Base-by-base conservation (phyloP, 2,329 filamentous ascomycete species). In the Botrytis porri region DNA sequence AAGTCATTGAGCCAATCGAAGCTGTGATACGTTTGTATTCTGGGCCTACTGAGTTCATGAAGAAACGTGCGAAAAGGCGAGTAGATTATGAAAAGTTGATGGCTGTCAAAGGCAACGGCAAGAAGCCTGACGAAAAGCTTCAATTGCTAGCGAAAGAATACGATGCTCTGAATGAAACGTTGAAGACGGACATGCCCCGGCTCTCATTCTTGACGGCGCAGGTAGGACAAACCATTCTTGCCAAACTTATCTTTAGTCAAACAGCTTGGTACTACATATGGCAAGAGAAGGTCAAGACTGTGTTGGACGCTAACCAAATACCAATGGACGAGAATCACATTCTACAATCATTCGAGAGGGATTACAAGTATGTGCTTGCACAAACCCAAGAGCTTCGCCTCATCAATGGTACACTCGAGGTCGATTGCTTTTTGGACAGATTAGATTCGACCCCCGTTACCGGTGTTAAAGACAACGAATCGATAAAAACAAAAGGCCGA, bases 21-120 rank as follows among this genome's bases (percentile, higher is more conserved):
- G 87, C 88, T 63, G 87, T 95, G 43, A 92, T 96, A 80, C 91
- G 92, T 79, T 86, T 93, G 14, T 95, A 97, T 79, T 90, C 92
- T 70, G 92, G 93, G 51, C 94, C 95, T 2, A 93, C 94, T 66
- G 88, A 94, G 74, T 92, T 96, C 6, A 97, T 98, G 89, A 93
- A 94, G 80, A 97, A 98, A 84, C 92, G 96, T 37, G 92, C 95
- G 78, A 98, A 98, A 84, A 91, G 93, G n/a, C 88, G 97, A 22
- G 84, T 95, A 25, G 94, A 98, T 80, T 98, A 93, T 81, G 93
- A 95, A 76, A 92, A 92, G 77, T 93, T 89, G 77, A 90, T 93
- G 79, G 89, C 92, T 77, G 86, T 95, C 73, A 91, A 92, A 79
- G 92, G 94, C 62, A 87, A 89, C 48, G 93, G 94, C 75, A 95